These are phyloP conservation scores for Sanguinoderma infundibulare DNA, from an alignment of 1,284 basidiomycete genomes.

Conservation along the genomic window DNA sequence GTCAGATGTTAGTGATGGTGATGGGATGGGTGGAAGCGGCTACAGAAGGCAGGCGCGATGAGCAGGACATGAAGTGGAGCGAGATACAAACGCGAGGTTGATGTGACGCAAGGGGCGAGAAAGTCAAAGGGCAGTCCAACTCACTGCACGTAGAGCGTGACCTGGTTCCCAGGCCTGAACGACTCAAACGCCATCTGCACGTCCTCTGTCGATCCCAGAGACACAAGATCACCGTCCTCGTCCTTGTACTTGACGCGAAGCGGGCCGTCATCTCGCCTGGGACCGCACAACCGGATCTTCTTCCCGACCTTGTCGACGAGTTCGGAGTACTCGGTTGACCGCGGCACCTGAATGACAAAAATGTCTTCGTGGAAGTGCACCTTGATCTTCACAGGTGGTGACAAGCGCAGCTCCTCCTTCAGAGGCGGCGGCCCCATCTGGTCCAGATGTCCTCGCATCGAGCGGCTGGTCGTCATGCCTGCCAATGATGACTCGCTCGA, in stretches of 20 bases:
- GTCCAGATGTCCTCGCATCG: constrained; percentile 53
- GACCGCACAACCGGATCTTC: constrained; percentile 90
- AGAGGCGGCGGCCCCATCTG: constrained; percentile 57
- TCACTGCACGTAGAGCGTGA: constrained; percentile 77
- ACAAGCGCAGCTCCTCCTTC: constrained; percentile 40
- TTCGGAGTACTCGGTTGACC: constrained; percentile 76
- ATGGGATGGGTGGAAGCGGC: constrained; percentile 11
- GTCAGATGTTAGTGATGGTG: constrained; percentile 3
- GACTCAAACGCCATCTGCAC: constrained; percentile 90
- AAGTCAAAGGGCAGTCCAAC: constrained; percentile 1
- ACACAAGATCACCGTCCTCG: constrained; percentile 90
- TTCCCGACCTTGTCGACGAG: constrained; percentile 89
- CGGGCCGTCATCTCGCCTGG: constrained; percentile 72
- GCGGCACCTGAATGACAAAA: constrained; percentile 89
- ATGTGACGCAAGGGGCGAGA: constrained; percentile 20
- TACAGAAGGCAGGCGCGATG: constrained; percentile 19
- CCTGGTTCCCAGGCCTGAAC: constrained; percentile 72
- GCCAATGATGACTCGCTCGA: constrained; percentile 79
- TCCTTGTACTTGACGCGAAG: constrained; percentile 88
- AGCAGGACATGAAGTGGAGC: constrained; percentile 24
- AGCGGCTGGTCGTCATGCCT: constrained; percentile 52
- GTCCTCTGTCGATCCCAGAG: constrained; percentile 86
- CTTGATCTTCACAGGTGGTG: constrained; percentile 77
- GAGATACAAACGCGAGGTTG: constrained; percentile 19
- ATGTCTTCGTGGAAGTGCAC: constrained; percentile 90